A percentile compares a stretch with the other conserved stretches of the same genome.
Evolutionary conservation across 371 early-diverging fungal genomes (phyloP).

Genomic region (Parasitella parasitica): DNA sequence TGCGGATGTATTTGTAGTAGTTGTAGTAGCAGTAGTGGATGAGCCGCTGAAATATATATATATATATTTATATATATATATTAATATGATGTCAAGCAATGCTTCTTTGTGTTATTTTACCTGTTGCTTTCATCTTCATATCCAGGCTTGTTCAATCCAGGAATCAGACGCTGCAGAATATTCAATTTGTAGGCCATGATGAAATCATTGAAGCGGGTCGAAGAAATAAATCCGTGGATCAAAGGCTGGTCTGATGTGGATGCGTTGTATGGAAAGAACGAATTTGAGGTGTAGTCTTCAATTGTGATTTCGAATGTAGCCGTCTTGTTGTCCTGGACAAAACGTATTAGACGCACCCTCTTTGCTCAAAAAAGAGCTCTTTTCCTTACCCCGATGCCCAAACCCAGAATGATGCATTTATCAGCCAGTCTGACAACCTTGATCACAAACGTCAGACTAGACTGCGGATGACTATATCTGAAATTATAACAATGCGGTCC

Average conservation of each 20-base stretch:
- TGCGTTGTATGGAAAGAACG: slow-evolving; percentile 54
- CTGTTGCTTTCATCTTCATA: slow-evolving; percentile 27
- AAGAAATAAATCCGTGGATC: slow-evolving; percentile 61
- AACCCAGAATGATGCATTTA: slow-evolving; percentile 66
- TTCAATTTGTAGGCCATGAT: slow-evolving; percentile 59
- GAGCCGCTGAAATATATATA: background rate
- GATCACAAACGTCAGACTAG: slow-evolving; percentile 68
- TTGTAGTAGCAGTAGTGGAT: background rate
- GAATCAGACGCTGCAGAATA: slow-evolving; percentile 68
- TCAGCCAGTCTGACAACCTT: slow-evolving; percentile 67
- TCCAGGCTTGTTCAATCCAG: slow-evolving; percentile 52
- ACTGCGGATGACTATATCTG: slow-evolving; percentile 70
- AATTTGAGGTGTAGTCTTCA: slow-evolving; percentile 56
- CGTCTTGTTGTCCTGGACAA: slow-evolving; percentile 59
- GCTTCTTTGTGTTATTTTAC: background rate
- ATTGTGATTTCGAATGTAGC: slow-evolving; percentile 55
- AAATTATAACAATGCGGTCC: slow-evolving; percentile 61
- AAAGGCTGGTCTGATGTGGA: slow-evolving; percentile 43
- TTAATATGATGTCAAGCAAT: background rate
- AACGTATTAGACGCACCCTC: background rate
- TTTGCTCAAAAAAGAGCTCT: background rate
- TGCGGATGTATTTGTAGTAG: too few relatives aligned
- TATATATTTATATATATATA: background rate
- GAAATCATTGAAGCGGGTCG: slow-evolving; percentile 59
- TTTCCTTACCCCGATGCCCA: slow-evolving; percentile 60